Evolutionary conservation across 2,329 filamentous ascomycete genomes (phyloP).

Genomic region (Ophiognomonia clavigignenti-juglandacearum): DNA sequence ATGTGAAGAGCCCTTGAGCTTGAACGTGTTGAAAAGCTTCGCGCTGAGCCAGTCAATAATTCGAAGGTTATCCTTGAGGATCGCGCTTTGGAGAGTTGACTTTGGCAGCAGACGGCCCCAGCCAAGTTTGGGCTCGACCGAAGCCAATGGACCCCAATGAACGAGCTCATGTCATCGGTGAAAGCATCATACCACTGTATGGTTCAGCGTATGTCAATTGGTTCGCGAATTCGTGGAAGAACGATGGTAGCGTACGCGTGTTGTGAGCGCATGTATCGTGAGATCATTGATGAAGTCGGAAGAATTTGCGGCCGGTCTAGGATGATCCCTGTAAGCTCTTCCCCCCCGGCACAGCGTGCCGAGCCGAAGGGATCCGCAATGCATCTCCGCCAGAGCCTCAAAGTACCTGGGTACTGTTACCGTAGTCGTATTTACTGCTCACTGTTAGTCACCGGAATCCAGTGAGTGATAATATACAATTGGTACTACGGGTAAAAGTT

Average conservation of each 20-base stretch:
- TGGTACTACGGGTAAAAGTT: too few species aligned
- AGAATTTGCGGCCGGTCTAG: conserved; percentile 4
- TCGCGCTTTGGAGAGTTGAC: neutral
- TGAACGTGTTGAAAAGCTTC: neutral
- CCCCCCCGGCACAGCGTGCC: neutral
- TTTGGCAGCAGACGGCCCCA: neutral
- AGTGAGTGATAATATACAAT: too few species aligned
- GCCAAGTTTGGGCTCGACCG: conserved; percentile 21
- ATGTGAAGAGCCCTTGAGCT: neutral
- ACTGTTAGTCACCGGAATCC: too few species aligned
- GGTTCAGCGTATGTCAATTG: conserved; percentile 4
- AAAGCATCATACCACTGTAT: conserved; percentile 20
- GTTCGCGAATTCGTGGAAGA: neutral
- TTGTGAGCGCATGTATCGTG: neutral
- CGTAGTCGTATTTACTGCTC: neutral
- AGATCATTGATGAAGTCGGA: neutral
- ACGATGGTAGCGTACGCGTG: neutral
- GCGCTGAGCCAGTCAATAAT: neutral
- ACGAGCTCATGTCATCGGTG: conserved; percentile 22
- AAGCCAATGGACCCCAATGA: conserved; percentile 24
- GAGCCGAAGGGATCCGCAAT: neutral
- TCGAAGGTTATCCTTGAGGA: neutral
- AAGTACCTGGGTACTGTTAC: neutral
- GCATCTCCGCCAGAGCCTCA: too few species aligned
- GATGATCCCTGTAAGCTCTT: neutral